Evolutionary conservation across 148 eudicot genomes (phyloP).

Genomic region (Heliosperma pusillum): DNA sequence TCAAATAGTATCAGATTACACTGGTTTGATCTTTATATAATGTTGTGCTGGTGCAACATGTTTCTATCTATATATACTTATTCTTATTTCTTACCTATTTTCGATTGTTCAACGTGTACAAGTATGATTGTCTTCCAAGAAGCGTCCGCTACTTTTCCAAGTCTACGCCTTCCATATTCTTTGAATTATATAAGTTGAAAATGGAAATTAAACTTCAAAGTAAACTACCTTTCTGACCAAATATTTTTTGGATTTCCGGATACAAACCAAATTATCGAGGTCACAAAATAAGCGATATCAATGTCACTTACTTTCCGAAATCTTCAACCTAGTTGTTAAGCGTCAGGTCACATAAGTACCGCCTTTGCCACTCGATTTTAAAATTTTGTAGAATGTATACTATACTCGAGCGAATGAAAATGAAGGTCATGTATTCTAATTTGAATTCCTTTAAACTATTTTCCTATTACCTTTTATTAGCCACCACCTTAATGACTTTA

Average conservation of each 20-base stretch:
- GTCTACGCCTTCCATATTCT: not conserved
- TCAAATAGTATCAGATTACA: too few species aligned
- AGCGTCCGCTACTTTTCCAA: not conserved
- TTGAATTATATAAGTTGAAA: not conserved
- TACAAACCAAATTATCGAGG: too few species aligned
- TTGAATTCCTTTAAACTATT: slow-evolving; percentile 21
- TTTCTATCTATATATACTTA: not conserved
- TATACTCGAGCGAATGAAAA: not conserved
- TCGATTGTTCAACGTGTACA: not conserved
- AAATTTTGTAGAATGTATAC: not conserved
- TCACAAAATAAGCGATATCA: too few species aligned
- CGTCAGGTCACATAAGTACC: not conserved
- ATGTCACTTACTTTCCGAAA: too few species aligned
- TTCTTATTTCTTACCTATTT: too few species aligned
- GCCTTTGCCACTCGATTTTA: not conserved
- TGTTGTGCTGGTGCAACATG: too few species aligned
- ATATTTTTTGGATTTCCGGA: not conserved
- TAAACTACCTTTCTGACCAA: not conserved
- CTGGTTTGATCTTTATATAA: too few species aligned
- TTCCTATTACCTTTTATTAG: slow-evolving; percentile 18
- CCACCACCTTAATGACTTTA: slow-evolving; percentile 17
- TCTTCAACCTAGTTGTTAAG: not conserved
- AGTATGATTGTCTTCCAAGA: not conserved
- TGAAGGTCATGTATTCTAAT: slow-evolving; percentile 17
- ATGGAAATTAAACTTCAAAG: not conserved